phyloP scores from a whole-genome alignment of 2,329 filamentous ascomycete genomes.

The Zymoseptoria ardabiliae region DNA sequence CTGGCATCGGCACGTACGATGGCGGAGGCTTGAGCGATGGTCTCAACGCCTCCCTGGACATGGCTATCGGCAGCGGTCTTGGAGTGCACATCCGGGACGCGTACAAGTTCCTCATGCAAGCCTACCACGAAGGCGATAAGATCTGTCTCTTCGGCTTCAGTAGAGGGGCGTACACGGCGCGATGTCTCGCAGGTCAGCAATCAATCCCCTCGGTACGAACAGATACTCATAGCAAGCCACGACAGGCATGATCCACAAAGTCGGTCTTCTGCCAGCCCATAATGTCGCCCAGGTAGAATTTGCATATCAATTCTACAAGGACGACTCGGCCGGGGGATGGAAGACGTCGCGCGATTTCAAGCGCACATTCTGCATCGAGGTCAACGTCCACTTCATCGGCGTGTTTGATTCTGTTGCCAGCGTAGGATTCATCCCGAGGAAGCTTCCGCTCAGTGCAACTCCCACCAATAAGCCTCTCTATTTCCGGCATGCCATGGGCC shows the following conservation, averaged over 20 bases:
- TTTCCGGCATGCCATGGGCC: conserved; percentile 40
- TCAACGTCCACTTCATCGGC: conserved; percentile 39
- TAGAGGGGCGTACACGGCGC: conserved; percentile 40
- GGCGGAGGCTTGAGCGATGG: conserved; percentile 34
- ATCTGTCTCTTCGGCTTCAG: conserved; percentile 17
- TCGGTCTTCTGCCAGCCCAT: conserved; percentile 30
- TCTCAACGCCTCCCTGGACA: conserved; percentile 35
- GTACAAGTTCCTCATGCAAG: conserved; percentile 38
- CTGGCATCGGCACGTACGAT: conserved; percentile 42
- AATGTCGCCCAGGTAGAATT: conserved; percentile 35
- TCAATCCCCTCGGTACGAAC: not conserved
- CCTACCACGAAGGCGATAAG: conserved; percentile 21
- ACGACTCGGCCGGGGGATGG: conserved; percentile 34
- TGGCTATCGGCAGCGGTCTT: conserved; percentile 39
- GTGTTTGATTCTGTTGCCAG: conserved; percentile 40
- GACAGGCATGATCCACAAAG: conserved; percentile 37
- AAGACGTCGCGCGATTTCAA: conserved; percentile 39
- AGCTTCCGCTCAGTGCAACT: conserved; percentile 33
- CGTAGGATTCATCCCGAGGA: conserved; percentile 37
- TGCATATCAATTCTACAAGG: conserved; percentile 41
- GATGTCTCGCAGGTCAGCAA: conserved; percentile 35
- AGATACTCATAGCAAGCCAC: not conserved
- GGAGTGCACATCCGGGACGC: conserved; percentile 31
- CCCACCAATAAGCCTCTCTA: conserved; percentile 32
- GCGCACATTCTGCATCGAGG: conserved; percentile 38